Conservation (phyloP, 345 rosid genomes). For the Acer negundo region DNA sequence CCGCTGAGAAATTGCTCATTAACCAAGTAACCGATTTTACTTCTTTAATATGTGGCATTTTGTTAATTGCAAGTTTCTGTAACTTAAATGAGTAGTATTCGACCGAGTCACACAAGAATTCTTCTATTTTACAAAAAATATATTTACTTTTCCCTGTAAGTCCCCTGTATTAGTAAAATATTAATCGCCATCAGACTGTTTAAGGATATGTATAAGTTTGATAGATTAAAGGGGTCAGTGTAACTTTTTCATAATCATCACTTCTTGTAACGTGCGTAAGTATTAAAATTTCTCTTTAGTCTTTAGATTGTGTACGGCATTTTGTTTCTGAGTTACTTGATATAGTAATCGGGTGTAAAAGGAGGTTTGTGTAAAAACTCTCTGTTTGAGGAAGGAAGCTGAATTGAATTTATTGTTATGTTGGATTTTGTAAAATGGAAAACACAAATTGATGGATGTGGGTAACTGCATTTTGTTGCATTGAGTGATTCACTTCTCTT, state of each 20-base stretch:
- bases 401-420: background rate
- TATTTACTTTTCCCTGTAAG: background rate
- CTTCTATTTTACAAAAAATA: background rate
- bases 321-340: background rate
- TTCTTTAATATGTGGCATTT: background rate
- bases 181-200: too few species aligned
- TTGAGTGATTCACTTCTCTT: background rate
- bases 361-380: background rate
- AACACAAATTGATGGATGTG: background rate
- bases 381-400: background rate
- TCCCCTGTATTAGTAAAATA: background rate
- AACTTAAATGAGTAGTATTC: background rate
- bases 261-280: too few species aligned
- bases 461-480: background rate
- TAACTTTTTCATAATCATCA: too few species aligned
- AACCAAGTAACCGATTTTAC: conserved; percentile 45
- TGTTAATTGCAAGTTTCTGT: background rate
- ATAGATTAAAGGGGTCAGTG: background rate
- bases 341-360: background rate
- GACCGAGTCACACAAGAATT: too few species aligned
- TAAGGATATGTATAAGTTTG: background rate
- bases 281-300: background rate
- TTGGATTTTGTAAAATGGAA: background rate
- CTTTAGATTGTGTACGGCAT: background rate
- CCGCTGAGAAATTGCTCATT: conserved; percentile 90